Conservation (phyloP, 164 flowering plant species). For the Tetrastigma voinierianum region DNA sequence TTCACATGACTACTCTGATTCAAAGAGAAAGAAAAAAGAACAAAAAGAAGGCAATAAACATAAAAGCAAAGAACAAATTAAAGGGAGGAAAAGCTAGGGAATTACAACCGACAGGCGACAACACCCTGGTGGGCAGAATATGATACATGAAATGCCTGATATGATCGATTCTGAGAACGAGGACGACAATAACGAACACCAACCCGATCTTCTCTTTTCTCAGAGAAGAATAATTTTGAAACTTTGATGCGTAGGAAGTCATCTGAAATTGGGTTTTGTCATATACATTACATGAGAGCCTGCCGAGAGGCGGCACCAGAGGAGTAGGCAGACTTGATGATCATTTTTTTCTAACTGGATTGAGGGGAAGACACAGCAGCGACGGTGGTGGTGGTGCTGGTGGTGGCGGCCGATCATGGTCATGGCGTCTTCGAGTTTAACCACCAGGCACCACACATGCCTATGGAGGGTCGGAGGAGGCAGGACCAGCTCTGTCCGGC, state of each 20-base stretch:
- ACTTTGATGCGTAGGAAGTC: too few species aligned
- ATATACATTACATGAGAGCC: conserved; percentile 11
- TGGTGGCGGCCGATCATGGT: too few species aligned
- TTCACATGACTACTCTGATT: conserved; percentile 17
- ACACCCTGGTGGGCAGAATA: conserved; percentile 15
- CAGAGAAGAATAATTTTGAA: background rate
- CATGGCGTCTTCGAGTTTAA: conserved; percentile 27
- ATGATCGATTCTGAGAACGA: too few species aligned
- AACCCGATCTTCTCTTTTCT: conserved; percentile 9
- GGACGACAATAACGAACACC: too few species aligned
- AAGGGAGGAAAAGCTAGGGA: background rate
- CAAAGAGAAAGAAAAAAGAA: background rate
- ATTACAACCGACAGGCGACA: conserved; percentile 22
- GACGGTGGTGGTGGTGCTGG: too few species aligned
- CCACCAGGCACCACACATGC: too few species aligned
- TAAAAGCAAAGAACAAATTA: too few species aligned
- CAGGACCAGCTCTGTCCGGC: conserved; percentile 27
- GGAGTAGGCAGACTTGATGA: background rate
- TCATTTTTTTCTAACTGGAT: conserved; percentile 25
- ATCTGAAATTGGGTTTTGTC: background rate
- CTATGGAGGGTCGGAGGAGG: conserved; percentile 19
- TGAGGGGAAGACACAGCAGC: conserved; percentile 22
- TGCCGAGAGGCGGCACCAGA: background rate
- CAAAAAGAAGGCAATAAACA: background rate
- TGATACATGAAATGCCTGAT: conserved; percentile 25